Base-by-base conservation (phyloP, 75 land plant species). In the Cunninghamia lanceolata region DNA sequence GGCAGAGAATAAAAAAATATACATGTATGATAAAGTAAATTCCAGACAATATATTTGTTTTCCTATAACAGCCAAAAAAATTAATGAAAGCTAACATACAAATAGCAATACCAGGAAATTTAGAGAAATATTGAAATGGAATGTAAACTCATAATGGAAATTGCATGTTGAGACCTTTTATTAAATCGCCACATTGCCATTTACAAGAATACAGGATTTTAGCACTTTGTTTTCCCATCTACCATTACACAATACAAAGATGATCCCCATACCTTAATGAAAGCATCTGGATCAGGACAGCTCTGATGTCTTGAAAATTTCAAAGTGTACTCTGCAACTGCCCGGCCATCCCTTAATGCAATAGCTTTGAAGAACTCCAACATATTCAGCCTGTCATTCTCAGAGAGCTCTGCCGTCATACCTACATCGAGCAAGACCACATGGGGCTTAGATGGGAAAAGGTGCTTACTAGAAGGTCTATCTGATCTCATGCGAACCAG, bases 391-490 rank as follows among this genome's bases (percentile, higher is more conserved):
- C 92, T 88, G 47, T 97, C 96, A 73, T 79, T 92, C 38, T 87
- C 85, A 45, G 97, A 93, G 40, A 97, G 95, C 88, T 97, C 99
- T 82, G 98, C 99, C 34, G 98, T 97, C 99, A 97, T 93, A 66
- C 99, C 99, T 11, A 97, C 99, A 89, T 97, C 99, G 35, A 97
- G 92, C 59, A 97, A 91, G n/a, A 97, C 88, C 10, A 97, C 90
- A 86, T 97, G 95, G 78, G 99, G 97, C 68, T 73, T 96, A 6
- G 94, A 85, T 45, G 85, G 86, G 73, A 92, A 94, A 54, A 95
- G 43, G 35, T 84, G 82, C 54, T 91, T 92, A 40, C 79, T 84
- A 75, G 95, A 87, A 38, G 39, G 68, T 38, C 77, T 89, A n/a
- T 75, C 82, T 47, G 84, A 83, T 56, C 86, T 84, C 56, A 88